Conservation (phyloP, 2,329 filamentous ascomycete species). For the Drechmeria coniospora region DNA sequence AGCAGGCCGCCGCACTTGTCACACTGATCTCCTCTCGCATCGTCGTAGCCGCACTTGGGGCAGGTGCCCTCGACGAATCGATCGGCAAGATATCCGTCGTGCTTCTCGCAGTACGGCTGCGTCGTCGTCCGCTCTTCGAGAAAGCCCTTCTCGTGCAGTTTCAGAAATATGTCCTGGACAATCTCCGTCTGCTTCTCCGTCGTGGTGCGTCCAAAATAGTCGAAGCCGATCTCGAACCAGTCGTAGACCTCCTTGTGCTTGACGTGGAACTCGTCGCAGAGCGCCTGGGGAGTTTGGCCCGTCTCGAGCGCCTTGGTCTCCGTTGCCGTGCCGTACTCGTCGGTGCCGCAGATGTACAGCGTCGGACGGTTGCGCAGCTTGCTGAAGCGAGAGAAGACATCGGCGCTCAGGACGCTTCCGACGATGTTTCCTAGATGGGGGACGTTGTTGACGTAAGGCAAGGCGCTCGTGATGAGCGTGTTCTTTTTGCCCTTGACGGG, state of each 20-base stretch:
- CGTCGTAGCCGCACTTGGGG: slow-evolving; percentile 55
- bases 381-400: slow-evolving; percentile 72
- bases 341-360: slow-evolving; percentile 66
- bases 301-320: slow-evolving; percentile 92
- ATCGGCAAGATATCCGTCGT: slow-evolving; percentile 67
- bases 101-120: slow-evolving; percentile 79
- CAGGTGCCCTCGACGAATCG: slow-evolving; percentile 73
- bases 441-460: slow-evolving; percentile 64
- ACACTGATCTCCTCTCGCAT: slow-evolving; percentile 60
- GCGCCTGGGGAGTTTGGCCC: slow-evolving; percentile 61
- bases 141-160: slow-evolving; percentile 78
- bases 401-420: slow-evolving; percentile 74
- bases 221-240: slow-evolving; percentile 92
- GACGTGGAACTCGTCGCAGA: slow-evolving; percentile 86
- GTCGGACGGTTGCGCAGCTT: slow-evolving; percentile 67
- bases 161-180: slow-evolving; percentile 76
- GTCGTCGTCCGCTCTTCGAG: slow-evolving; percentile 74
- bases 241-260: slow-evolving; percentile 85
- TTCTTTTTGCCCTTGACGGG: slow-evolving; percentile 66
- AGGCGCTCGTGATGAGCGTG: slow-evolving; percentile 77
- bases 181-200: slow-evolving; percentile 83
- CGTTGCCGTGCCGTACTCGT: slow-evolving; percentile 92
- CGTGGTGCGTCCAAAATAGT: slow-evolving; percentile 87
- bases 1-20: slow-evolving; percentile 59
- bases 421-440: slow-evolving; percentile 84